These are phyloP conservation scores for Penicillium simplicissimum DNA, from an alignment of 495 filamentous ascomycete species.

Conservation along the genomic window DNA sequence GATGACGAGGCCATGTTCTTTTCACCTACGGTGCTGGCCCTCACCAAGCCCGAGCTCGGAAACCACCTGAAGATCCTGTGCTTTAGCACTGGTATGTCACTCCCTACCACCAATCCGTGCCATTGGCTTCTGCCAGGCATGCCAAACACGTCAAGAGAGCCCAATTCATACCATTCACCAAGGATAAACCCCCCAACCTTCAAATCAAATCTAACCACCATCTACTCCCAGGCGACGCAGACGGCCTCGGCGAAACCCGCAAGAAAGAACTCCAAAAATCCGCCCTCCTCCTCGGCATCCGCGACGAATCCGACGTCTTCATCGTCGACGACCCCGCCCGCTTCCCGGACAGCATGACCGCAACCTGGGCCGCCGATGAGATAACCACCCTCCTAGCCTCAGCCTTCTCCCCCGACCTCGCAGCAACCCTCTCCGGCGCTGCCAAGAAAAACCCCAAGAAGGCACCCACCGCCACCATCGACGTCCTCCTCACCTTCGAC, in stretches of 20 bases:
- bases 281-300: conserved; percentile 71
- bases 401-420: conserved; percentile 65
- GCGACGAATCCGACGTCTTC: conserved; percentile 70
- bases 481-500: conserved; percentile 90
- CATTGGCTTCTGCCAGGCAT: neutral
- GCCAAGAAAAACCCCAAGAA: conserved; percentile 28
- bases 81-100: conserved; percentile 69
- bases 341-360: conserved; percentile 88
- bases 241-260: conserved; percentile 78
- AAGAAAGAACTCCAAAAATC: conserved; percentile 81
- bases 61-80: conserved; percentile 95
- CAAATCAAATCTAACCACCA: conserved; percentile 1
- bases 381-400: conserved; percentile 67
- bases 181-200: neutral
- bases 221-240: conserved; percentile 65
- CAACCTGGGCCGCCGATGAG: conserved; percentile 66
- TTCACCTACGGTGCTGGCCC: conserved; percentile 77
- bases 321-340: conserved; percentile 71
- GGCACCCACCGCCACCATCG: conserved; percentile 63
- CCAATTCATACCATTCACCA: neutral
- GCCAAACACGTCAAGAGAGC: neutral
- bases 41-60: conserved; percentile 70
- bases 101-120: conserved; percentile 18
- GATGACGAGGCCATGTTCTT: conserved; percentile 99
- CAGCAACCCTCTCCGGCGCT: conserved; percentile 24